Base-by-base conservation (phyloP, 768 basidiomycete genomes). In the Suillus luteus region DNA sequence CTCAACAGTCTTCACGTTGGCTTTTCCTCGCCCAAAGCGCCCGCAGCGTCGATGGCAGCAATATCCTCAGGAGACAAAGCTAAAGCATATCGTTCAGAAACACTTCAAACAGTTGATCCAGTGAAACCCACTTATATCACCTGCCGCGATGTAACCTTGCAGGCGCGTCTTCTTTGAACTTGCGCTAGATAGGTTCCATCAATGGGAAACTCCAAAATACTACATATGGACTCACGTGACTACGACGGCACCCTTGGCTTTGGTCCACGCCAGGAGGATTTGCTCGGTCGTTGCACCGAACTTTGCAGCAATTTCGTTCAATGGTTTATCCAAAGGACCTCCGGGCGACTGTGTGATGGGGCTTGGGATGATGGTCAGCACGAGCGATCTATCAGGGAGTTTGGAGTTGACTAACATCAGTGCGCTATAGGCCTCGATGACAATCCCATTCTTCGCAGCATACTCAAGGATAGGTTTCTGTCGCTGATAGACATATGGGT, bases 351-450 rank as follows among this genome's bases (percentile, higher is more conserved):
- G 70, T 1, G 87, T 90, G 51, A 92, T 78, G 8, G 90, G 52
- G 11, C 52, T 54, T 33, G 31, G 31, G 31, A 35, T 33, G 11
- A 33, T 19, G 12, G 6, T 54, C 31, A 54, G 52, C 19, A 54
- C 5, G 5, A n/a, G 33, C 19, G 1, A 52, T 33, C 10, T 33
- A 87, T 59, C 86, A 94, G 79, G n/a, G 83, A 19, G 31, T 10
- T 2, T 12, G 31, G 33, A 27, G 8, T 17, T 1, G 9, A n/a
- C 52, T 33, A 54, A 54, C 52, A 54, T 54, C 31, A 54, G 31
- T 19, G 52, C 75, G 60, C 88, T 86, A 75, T 93, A 93, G 0
- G 86, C 90, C 72, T 92, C 91, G 54, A 85, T 85, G 24, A 86
- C 80, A 55, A 93, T 90, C 15, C 81, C 81, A 61, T 92, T 77